phyloP scores from a whole-genome alignment of 129 eudicot genomes.

The Oenanthe sinensis region DNA sequence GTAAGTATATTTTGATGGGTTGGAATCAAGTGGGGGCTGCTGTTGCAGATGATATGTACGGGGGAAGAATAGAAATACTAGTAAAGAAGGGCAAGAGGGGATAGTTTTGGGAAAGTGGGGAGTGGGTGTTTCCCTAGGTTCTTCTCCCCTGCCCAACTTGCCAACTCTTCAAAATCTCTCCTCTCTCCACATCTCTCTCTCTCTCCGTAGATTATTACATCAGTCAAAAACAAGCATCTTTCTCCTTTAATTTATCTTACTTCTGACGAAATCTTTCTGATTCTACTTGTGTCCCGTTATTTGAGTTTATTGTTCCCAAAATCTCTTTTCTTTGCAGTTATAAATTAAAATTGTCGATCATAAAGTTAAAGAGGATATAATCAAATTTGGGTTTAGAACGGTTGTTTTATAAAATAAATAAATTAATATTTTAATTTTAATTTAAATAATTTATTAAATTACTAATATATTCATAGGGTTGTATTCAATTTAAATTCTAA shows the following conservation, averaged over 20 bases:
- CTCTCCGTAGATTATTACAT: no score
- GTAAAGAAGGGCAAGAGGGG: background rate
- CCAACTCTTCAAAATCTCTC: background rate
- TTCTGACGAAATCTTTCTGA: background rate
- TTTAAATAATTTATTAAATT: no score
- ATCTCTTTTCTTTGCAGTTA: no score
- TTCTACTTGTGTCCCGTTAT: background rate
- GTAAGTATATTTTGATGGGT: background rate
- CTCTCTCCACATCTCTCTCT: no score
- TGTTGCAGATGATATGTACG: background rate
- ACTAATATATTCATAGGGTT: no score
- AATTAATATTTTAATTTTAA: no score
- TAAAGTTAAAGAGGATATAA: no score
- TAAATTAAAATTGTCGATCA: no score
- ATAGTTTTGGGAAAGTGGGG: background rate
- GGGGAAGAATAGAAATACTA: background rate
- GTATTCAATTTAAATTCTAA: no score
- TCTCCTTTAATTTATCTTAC: background rate
- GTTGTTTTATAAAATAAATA: no score
- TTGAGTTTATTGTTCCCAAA: no score
- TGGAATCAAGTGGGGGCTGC: constrained; percentile 11
- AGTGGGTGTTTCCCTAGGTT: constrained; percentile 10
- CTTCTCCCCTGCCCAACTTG: constrained; percentile 13
- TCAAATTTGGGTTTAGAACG: no score
- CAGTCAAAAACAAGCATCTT: background rate